Percentiles rank a stretch among this genome's conserved stretches.
phyloP scores from a whole-genome alignment of 805 yeast species.

The Jamesozyma piceae region DNA sequence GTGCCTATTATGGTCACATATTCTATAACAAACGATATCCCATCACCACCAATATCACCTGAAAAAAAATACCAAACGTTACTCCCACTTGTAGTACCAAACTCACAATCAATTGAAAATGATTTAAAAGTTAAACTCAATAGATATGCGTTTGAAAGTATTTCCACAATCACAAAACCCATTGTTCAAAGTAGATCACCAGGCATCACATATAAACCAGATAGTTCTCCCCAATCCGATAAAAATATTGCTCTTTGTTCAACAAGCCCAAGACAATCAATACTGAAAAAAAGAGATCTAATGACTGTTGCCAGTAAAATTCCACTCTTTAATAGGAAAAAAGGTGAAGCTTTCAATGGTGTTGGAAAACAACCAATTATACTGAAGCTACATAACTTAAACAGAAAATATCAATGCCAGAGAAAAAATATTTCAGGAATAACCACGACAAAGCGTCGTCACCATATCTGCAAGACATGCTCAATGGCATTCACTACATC shows the following conservation, averaged over 20 bases:
- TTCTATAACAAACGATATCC: neutral
- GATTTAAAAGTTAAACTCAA: slow-evolving; percentile 17
- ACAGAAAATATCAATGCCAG: neutral
- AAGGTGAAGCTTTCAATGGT: neutral
- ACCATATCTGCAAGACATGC: slow-evolving; percentile 26
- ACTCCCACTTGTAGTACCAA: slow-evolving; percentile 12
- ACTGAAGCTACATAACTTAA: slow-evolving; percentile 1
- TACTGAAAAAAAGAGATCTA: neutral
- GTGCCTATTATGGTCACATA: neutral
- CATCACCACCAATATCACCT: neutral
- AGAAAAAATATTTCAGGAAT: neutral
- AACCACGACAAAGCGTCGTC: slow-evolving; percentile 10
- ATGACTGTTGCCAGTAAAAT: slow-evolving; percentile 2
- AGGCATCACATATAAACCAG: neutral
- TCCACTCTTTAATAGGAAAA: slow-evolving; percentile 2
- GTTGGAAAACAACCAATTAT: slow-evolving; percentile 4
- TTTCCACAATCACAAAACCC: neutral
- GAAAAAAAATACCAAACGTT: slow-evolving; percentile 13
- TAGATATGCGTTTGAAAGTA: slow-evolving; percentile 8
- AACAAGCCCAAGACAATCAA: neutral
- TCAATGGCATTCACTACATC: slow-evolving; percentile 60
- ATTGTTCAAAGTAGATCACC: neutral
- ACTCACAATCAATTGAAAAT: slow-evolving; percentile 13
- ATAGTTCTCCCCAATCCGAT: neutral
- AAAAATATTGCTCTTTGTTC: neutral